phyloP scores from a whole-genome alignment of 1,139 yeast genomes.

The Lodderomyces metapsilosis region DNA sequence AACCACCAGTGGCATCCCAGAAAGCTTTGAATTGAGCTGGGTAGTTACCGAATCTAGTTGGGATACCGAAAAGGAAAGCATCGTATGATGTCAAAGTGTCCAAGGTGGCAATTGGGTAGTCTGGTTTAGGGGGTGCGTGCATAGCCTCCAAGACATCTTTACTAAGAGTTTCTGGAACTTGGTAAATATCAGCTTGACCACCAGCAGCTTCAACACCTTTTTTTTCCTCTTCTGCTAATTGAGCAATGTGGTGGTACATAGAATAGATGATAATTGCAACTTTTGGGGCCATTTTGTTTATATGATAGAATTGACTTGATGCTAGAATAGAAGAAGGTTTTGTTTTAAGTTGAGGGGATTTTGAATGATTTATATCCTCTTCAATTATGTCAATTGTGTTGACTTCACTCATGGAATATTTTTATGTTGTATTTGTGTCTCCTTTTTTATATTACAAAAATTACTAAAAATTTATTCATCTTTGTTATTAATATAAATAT shows the following conservation, averaged over 20 bases:
- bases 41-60: slow-evolving; percentile 80
- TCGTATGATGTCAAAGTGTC: slow-evolving; percentile 65
- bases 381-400: neutral
- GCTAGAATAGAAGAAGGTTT: neutral
- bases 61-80: slow-evolving; percentile 76
- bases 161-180: slow-evolving; percentile 76
- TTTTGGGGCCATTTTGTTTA: slow-evolving; percentile 27
- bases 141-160: slow-evolving; percentile 57
- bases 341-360: neutral
- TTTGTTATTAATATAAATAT: too few species aligned
- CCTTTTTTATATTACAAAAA: too few species aligned
- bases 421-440: neutral
- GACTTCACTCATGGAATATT: too few species aligned
- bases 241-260: slow-evolving; percentile 74
- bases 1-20: slow-evolving; percentile 80
- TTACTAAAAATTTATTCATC: too few species aligned
- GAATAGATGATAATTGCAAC: slow-evolving; percentile 73
- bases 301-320: slow-evolving; percentile 1
- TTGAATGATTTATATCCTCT: neutral
- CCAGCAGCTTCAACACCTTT: slow-evolving; percentile 75
- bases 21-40: slow-evolving; percentile 82
- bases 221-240: slow-evolving; percentile 66
- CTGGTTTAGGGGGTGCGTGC: slow-evolving; percentile 65
- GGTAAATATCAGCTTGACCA: slow-evolving; percentile 68
- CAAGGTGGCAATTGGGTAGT: slow-evolving; percentile 65